phyloP scores from a whole-genome alignment of 352 stramenopile species.

The Phytophthora constricta region DNA sequence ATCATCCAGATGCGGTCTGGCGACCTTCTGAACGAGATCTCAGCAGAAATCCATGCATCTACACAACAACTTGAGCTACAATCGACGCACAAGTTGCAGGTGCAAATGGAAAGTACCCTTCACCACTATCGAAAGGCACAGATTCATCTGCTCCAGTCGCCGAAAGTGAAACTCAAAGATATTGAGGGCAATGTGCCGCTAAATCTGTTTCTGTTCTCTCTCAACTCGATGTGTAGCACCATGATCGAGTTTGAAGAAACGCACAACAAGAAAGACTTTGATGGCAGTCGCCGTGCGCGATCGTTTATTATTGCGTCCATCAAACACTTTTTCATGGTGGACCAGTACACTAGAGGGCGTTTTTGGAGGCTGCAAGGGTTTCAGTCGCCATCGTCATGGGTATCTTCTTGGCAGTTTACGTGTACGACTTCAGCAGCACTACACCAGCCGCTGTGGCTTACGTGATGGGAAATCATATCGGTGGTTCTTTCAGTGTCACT shows the following conservation, averaged over 20 bases:
- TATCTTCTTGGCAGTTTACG: slow-evolving; percentile 73
- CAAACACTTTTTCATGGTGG: slow-evolving; percentile 51
- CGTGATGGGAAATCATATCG: slow-evolving; percentile 83
- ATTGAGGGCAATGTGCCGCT: slow-evolving; percentile 83
- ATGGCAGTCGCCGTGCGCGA: slow-evolving; percentile 44
- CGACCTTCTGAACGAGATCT: slow-evolving; percentile 77
- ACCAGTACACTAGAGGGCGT: slow-evolving; percentile 49
- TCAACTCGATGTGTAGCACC: slow-evolving; percentile 85
- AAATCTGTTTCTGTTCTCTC: slow-evolving; percentile 84
- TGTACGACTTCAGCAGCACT: slow-evolving; percentile 77
- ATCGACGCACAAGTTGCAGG: slow-evolving; percentile 50
- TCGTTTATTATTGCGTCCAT: slow-evolving; percentile 63
- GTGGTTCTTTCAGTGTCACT: slow-evolving; percentile 79
- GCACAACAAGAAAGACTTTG: slow-evolving; percentile 71
- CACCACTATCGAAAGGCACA: slow-evolving; percentile 67
- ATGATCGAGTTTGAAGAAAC: slow-evolving; percentile 72
- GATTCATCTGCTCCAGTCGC: slow-evolving; percentile 54
- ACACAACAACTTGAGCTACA: slow-evolving; percentile 58
- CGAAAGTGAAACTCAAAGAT: slow-evolving; percentile 69
- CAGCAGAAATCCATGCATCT: slow-evolving; percentile 58
- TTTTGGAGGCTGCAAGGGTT: slow-evolving; percentile 62
- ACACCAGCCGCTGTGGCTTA: slow-evolving; percentile 69
- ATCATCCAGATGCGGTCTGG: slow-evolving; percentile 72
- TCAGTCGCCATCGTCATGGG: slow-evolving; percentile 66
- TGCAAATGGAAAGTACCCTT: slow-evolving; percentile 75